Evolutionary conservation across 2,329 filamentous ascomycete genomes (phyloP).

Genomic region (Atkinsonella hypoxylon): DNA sequence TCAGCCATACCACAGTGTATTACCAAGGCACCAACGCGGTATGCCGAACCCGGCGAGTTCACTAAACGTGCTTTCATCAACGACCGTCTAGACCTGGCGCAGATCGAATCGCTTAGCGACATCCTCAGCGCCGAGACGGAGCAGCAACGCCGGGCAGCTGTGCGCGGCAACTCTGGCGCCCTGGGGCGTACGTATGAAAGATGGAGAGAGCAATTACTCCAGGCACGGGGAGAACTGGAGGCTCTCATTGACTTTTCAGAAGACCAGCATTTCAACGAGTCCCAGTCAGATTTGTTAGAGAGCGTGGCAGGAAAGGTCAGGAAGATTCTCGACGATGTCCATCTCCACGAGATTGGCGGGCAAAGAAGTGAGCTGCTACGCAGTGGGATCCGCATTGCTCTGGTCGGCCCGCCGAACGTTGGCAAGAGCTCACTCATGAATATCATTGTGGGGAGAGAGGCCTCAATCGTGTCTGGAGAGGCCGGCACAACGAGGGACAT

Average conservation of each 20-base stretch:
- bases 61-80: conserved; percentile 87
- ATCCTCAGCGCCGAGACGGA: conserved; percentile 66
- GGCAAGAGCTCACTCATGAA: conserved; percentile 95
- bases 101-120: conserved; percentile 59
- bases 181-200: conserved; percentile 66
- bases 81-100: conserved; percentile 70
- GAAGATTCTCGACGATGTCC: conserved; percentile 49
- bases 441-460: conserved; percentile 76
- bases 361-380: conserved; percentile 73
- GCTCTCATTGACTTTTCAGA: conserved; percentile 95
- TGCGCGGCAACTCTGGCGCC: conserved; percentile 60
- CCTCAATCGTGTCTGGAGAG: conserved; percentile 87
- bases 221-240: conserved; percentile 82
- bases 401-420: conserved; percentile 84
- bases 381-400: conserved; percentile 72
- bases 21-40: conserved; percentile 44
- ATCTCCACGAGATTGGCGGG: conserved; percentile 61
- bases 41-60: conserved; percentile 92
- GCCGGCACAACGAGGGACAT: conserved; percentile 91
- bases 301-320: conserved; percentile 57
- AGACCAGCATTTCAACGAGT: conserved; percentile 93
- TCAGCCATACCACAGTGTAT: conserved; percentile 54
- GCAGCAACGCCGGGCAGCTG: conserved; percentile 78
- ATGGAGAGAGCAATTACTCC: conserved; percentile 68
- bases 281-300: conserved; percentile 55